These are phyloP conservation scores for Populus alba DNA, from an alignment of 345 rosid species.

Conservation along the genomic window DNA sequence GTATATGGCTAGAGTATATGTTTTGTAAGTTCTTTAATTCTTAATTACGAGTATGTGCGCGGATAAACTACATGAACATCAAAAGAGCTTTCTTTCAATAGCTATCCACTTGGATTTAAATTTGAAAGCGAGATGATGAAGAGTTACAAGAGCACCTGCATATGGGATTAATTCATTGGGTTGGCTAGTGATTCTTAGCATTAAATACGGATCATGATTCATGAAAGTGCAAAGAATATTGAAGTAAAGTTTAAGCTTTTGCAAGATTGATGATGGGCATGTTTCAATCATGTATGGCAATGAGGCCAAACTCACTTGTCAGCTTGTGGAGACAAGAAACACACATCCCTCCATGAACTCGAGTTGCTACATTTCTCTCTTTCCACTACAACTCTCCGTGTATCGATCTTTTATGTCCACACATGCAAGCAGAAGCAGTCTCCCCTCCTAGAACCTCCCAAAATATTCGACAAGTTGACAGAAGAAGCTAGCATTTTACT, in stretches of 20 bases:
- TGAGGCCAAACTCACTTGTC: constrained; percentile 42
- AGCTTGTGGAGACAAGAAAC: constrained; percentile 46
- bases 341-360: constrained; percentile 32
- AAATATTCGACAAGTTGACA: constrained; percentile 7
- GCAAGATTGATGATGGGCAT: constrained; percentile 25
- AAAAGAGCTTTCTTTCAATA: background rate
- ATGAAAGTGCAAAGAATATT: constrained; percentile 14
- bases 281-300: constrained; percentile 47
- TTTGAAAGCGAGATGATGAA: background rate
- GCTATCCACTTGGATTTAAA: background rate
- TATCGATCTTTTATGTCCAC: constrained; percentile 20
- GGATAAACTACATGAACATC: background rate
- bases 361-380: constrained; percentile 17
- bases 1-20: background rate
- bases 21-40: background rate
- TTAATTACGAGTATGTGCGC: background rate
- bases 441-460: constrained; percentile 17
- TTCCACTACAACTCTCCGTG: background rate
- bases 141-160: background rate
- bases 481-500: constrained; percentile 9
- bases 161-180: background rate
- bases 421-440: constrained; percentile 17
- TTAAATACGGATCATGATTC: constrained; percentile 14
- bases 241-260: constrained; percentile 21
- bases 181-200: constrained; percentile 6